Percentiles rank a stretch among this genome's conserved stretches.
Evolutionary conservation across 495 filamentous ascomycete species (phyloP).

Genomic region (Daldinia loculata): DNA sequence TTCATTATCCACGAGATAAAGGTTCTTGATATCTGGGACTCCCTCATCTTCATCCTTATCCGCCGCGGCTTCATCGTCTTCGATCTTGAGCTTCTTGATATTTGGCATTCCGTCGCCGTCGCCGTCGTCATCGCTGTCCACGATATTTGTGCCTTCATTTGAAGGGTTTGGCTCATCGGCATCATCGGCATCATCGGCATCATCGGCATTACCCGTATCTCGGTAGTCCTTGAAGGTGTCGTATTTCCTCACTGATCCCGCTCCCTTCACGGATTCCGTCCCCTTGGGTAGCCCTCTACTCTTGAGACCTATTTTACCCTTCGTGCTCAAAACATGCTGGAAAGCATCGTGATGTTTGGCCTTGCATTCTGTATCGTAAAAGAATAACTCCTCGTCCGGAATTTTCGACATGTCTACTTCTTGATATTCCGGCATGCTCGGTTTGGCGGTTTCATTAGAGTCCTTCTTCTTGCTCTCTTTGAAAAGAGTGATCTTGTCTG

Average conservation of each 20-base stretch:
- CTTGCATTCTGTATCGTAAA: constrained; percentile 47
- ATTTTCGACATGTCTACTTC: constrained; percentile 5
- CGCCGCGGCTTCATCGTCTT: neutral
- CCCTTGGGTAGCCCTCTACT: neutral
- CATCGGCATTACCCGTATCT: neutral
- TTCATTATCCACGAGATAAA: neutral
- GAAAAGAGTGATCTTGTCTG: constrained; percentile 11
- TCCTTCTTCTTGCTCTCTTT: neutral
- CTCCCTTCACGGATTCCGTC: neutral
- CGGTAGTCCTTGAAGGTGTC: constrained; percentile 14
- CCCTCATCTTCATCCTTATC: neutral
- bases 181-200: neutral
- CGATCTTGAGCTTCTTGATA: constrained; percentile 14
- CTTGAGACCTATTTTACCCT: constrained; percentile 16
- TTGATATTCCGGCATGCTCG: neutral
- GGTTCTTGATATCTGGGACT: neutral
- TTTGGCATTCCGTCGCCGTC: constrained; percentile 6
- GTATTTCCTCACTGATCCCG: neutral
- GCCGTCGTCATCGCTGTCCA: neutral
- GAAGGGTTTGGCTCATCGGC: neutral
- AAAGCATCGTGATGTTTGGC: constrained; percentile 50
- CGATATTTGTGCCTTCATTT: neutral
- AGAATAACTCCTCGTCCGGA: constrained; percentile 22
- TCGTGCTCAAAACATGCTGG: constrained; percentile 42
- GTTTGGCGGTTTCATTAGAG: neutral